Evolutionary conservation across 2,329 filamentous ascomycete species (phyloP).

Genomic region (Zasmidium cellare): DNA sequence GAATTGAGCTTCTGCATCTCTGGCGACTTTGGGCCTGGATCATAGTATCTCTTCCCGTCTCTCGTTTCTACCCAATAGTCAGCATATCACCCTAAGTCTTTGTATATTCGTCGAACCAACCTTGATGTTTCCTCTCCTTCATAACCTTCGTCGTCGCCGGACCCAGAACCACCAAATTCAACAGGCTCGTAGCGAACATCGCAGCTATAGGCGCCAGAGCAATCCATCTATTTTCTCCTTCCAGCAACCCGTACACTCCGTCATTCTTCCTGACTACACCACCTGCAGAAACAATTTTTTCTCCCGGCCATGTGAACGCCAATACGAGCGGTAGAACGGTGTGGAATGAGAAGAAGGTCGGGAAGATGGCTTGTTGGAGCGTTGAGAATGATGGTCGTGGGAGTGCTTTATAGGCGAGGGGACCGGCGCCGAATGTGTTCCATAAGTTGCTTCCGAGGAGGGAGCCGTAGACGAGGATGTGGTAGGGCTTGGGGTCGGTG

Average conservation of each 20-base stretch:
- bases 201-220: slow-evolving; percentile 69
- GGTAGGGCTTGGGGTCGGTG: slow-evolving; percentile 71
- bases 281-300: slow-evolving; percentile 33
- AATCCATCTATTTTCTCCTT: slow-evolving; percentile 60
- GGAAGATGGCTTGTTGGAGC: slow-evolving; percentile 79
- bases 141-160: slow-evolving; percentile 76
- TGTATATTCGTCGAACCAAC: slow-evolving; percentile 46
- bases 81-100: not conserved
- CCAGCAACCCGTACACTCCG: slow-evolving; percentile 48
- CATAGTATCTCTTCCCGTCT: slow-evolving; percentile 85
- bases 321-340: slow-evolving; percentile 71
- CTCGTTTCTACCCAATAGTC: slow-evolving; percentile 61
- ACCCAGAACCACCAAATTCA: slow-evolving; percentile 71
- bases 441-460: slow-evolving; percentile 85
- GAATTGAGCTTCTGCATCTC: slow-evolving; percentile 83
- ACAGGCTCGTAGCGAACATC: slow-evolving; percentile 68
- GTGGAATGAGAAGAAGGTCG: slow-evolving; percentile 85
- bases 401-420: slow-evolving; percentile 74
- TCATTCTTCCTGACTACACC: slow-evolving; percentile 24
- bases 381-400: slow-evolving; percentile 77
- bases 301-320: slow-evolving; percentile 77
- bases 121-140: slow-evolving; percentile 74
- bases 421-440: slow-evolving; percentile 75
- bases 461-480: slow-evolving; percentile 74
- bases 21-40: slow-evolving; percentile 73